Evolutionary conservation across 768 basidiomycete species (phyloP).

Genomic region (Russula earlei): DNA sequence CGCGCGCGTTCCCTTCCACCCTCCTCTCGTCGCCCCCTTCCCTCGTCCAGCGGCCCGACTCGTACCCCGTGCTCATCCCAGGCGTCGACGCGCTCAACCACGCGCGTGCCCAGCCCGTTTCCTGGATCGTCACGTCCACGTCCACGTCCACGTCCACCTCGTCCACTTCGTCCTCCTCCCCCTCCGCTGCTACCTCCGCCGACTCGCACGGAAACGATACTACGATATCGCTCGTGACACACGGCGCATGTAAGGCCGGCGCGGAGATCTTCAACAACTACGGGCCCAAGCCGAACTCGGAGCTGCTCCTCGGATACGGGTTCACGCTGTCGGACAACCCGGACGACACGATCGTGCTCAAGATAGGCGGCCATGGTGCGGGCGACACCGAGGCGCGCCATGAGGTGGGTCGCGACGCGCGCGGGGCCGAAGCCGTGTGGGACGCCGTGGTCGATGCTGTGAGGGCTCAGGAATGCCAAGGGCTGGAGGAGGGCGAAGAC

Average conservation of each 20-base stretch:
- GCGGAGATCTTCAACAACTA: constrained; percentile 84
- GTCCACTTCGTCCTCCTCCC: too few species aligned
- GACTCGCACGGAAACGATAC: not conserved
- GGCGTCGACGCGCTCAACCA: constrained; percentile 86
- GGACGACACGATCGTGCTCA: constrained; percentile 79
- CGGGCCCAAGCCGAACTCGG: constrained; percentile 82
- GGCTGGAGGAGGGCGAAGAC: constrained; percentile 16
- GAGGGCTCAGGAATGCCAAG: constrained; percentile 19
- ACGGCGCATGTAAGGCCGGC: constrained; percentile 32
- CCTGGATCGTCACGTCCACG: constrained; percentile 56
- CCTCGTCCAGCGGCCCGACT: constrained; percentile 38
- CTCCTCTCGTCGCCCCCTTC: constrained; percentile 52
- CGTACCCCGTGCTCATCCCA: constrained; percentile 76
- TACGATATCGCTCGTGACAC: constrained; percentile 53
- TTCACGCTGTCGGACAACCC: constrained; percentile 74
- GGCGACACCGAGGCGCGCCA: constrained; percentile 33
- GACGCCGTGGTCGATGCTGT: constrained; percentile 35
- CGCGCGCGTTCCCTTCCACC: constrained; percentile 84
- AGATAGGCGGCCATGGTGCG: constrained; percentile 44
- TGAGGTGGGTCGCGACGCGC: constrained; percentile 52
- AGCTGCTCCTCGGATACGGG: constrained; percentile 87
- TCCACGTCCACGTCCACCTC: too few species aligned
- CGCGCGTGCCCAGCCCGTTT: constrained; percentile 65
- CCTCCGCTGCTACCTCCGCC: too few species aligned
- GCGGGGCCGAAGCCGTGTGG: constrained; percentile 54